Evolutionary conservation across 176 grass and related monocot species (phyloP), one percentile per base, ranked within the genome.

Genomic region (Triticum aestivum): DNA sequence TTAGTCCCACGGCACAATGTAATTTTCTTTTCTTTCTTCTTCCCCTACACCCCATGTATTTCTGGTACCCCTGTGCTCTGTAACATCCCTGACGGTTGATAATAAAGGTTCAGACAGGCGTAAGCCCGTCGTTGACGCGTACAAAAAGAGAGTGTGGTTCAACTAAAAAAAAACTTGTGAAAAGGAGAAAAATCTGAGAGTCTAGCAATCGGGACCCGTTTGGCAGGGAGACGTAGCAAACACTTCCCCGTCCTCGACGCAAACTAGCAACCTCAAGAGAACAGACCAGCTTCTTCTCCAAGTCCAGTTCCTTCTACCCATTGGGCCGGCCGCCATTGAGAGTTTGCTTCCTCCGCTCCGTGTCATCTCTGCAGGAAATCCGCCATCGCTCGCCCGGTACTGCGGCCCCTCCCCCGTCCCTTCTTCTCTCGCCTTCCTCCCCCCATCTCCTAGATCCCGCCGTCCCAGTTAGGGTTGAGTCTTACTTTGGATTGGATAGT

Each of bases 311-410:
- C 44, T 51, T 44, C 41, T 47, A 42, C 72, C 42, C 13, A 42
- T 73, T 51, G 47, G 42, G 73, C 73, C 14, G 14, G 73, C 73
- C 73, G 73, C 44, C 71, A 74, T 42, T n/a, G 20, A 74, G 41
- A 74, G 41, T 23, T 9, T 9, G 41, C 41, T 49, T 49, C 39
- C 41, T 74, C 71, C 14, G 14, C 73, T 14, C 73, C 24, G 73
- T 44, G 24, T 51, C 44, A 26, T 75, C 73, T 75, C 44, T 26
- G 44, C 44, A 44, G 73, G 73, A 52, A 69, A 49, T 51, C 24
- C 7, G 7, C 24, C 44, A 18, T 20, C 24, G 44, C 13, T 52
- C 14, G 26, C 73, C 27, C 44, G 73, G 73, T 75, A 75, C 75
- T 33, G 12, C 51, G 20, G n/a, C 4, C 75, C 75, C 75, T 14